phyloP scores from a whole-genome alignment of 306 rosid species.

The Arachis hypogaea region DNA sequence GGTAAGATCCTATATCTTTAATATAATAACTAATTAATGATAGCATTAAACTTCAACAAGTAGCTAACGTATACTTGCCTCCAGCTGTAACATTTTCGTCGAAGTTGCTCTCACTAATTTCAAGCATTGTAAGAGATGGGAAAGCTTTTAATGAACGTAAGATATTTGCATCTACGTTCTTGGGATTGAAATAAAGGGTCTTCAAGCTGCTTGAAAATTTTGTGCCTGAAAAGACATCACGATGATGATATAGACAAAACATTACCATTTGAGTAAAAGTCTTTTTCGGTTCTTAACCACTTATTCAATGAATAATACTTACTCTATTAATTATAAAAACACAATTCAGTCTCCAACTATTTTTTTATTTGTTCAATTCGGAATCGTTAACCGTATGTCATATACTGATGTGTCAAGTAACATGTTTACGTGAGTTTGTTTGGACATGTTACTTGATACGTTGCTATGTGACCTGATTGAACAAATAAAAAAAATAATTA shows the following conservation, averaged over 20 bases:
- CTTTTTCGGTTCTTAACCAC: too few relatives aligned
- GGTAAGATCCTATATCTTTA: background rate
- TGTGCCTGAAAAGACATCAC: slow-evolving; percentile 4
- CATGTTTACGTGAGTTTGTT: too few relatives aligned
- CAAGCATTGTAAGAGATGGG: slow-evolving; percentile 10
- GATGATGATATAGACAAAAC: background rate
- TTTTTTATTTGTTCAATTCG: too few relatives aligned
- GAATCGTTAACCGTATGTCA: too few relatives aligned
- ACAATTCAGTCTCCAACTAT: too few relatives aligned
- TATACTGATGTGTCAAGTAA: too few relatives aligned
- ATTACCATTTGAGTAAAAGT: too few relatives aligned
- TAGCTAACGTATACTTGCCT: slow-evolving; percentile 13
- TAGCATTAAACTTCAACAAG: background rate
- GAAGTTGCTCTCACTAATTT: background rate
- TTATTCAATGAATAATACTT: too few relatives aligned
- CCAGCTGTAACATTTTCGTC: background rate
- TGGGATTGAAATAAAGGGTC: background rate
- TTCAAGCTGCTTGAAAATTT: background rate
- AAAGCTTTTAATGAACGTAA: slow-evolving; percentile 15
- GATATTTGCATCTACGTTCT: slow-evolving; percentile 19
- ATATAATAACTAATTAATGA: background rate
- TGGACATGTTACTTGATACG: too few relatives aligned
- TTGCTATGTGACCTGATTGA: too few relatives aligned
- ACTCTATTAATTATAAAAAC: too few relatives aligned
- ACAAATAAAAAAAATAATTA: too few relatives aligned